Base-by-base conservation (phyloP, 257 asterid genomes). In the Solanum dulcamara region DNA sequence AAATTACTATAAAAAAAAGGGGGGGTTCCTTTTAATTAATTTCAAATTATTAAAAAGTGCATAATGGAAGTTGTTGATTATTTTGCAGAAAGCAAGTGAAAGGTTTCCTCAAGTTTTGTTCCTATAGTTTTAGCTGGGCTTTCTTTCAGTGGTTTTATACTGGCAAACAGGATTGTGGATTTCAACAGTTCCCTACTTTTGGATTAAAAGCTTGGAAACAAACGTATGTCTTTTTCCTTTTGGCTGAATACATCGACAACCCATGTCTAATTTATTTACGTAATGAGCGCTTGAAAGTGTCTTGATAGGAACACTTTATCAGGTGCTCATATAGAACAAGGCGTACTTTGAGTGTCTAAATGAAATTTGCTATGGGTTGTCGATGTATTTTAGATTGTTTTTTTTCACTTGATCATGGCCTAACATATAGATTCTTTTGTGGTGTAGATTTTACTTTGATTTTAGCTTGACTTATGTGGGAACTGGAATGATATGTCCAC, bases 401-500 rank as follows among this genome's bases (percentile, higher is more conserved):
- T 37, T 60, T 26, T 13, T 9, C 18, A 13, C 82, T 4, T 44
- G 82, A 4, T 14, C 38, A 24, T 77, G 42, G 42, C 15, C 80
- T 86, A 44, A 83, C 42, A 35, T 6, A 37, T 13, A 81, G 2
- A 48, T 66, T 57, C 26, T 24, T 4, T 26, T 48, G 32, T 83
- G 26, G 3, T 87, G 84, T 90, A 96, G 99, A 84, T 96, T 96
- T 87, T 96, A 89, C 88, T 96, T 96, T 37, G 98, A 96, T 92
- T 96, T 94, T 84, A 94, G 98, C 93, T 24, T 90, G 91, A 94
- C 99, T 4, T 94, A 93, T 77, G 95, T 96, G 85, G 99, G 99
- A 81, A 91, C 99, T 28, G 98, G 99, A 67, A 94, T 96, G 99
- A 93, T 96, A 44, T 94, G 98, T 87, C 90, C 99, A 3, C 99